These are phyloP conservation scores for Crithidia bombi DNA, from an alignment of 208 protist genomes.

Conservation along the genomic window DNA sequence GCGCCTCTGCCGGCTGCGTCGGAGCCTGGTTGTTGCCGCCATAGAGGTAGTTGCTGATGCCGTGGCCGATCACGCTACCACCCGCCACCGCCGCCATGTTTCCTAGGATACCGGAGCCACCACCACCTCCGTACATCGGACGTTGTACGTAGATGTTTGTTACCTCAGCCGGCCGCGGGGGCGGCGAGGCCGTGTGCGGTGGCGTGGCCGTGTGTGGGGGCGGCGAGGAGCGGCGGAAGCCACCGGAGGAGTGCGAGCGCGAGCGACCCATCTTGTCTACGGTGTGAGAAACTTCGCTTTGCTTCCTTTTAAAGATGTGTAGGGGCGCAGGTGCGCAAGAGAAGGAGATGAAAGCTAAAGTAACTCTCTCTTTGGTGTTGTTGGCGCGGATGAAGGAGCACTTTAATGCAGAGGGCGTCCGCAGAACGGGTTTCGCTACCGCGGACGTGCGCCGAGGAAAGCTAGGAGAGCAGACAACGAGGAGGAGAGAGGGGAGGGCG, in stretches of 20 bases:
- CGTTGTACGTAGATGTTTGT: slow-evolving; percentile 63
- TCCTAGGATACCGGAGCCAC: slow-evolving; percentile 74
- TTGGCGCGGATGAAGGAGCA: too few species aligned
- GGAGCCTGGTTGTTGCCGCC: slow-evolving; percentile 65
- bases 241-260: slow-evolving; percentile 3
- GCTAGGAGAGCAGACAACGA: neutral
- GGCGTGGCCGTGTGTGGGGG: neutral
- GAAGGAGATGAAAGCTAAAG: too few species aligned
- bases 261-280: slow-evolving; percentile 12
- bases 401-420: too few species aligned
- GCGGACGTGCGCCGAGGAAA: neutral
- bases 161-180: neutral
- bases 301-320: neutral
- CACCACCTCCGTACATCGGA: slow-evolving; percentile 39
- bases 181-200: neutral
- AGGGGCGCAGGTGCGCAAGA: neutral
- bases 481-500: neutral
- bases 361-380: too few species aligned
- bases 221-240: slow-evolving; percentile 15
- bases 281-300: neutral
- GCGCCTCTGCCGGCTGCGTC: slow-evolving; percentile 81
- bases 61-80: slow-evolving; percentile 85
- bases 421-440: too few species aligned
- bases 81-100: slow-evolving; percentile 85
- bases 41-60: slow-evolving; percentile 90